These are phyloP conservation scores for Angomonas ambiguus DNA, from an alignment of 208 protist species.

Conservation along the genomic window DNA sequence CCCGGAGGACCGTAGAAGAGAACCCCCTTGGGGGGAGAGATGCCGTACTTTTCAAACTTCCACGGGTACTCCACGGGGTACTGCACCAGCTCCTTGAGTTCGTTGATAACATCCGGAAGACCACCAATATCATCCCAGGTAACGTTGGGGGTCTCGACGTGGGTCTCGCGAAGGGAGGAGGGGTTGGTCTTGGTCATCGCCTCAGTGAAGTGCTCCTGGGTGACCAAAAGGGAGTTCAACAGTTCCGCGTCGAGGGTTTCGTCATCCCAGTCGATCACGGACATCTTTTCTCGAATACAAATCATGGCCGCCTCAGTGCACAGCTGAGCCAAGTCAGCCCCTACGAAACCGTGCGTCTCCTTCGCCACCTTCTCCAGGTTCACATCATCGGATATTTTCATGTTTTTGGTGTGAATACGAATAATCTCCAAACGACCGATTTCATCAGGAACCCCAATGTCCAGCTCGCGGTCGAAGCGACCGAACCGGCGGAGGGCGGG, in stretches of 20 bases:
- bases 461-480: constrained; percentile 99
- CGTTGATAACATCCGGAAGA: constrained; percentile 96
- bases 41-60: constrained; percentile 99
- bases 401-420: constrained; percentile 99
- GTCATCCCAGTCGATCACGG: constrained; percentile 99
- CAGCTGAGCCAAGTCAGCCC: constrained; percentile 98
- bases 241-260: constrained; percentile 99
- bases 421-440: constrained; percentile 99
- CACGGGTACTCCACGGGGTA: constrained; percentile 99
- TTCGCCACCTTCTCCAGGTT: constrained; percentile 97
- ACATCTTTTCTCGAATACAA: constrained; percentile 99
- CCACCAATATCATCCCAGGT: constrained; percentile 99
- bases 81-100: constrained; percentile 99
- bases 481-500: constrained; percentile 99
- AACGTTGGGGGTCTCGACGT: constrained; percentile 99
- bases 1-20: constrained; percentile 99
- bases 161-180: constrained; percentile 98
- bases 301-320: constrained; percentile 99
- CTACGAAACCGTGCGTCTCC: constrained; percentile 98
- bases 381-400: constrained; percentile 99
- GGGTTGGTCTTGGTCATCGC: constrained; percentile 97
- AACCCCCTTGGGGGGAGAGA: constrained; percentile 97
- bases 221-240: constrained; percentile 97
- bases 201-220: constrained; percentile 98
- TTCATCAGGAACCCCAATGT: constrained; percentile 99